Base-by-base conservation (phyloP, 305 asterid genomes). In the Solanum chacoense region DNA sequence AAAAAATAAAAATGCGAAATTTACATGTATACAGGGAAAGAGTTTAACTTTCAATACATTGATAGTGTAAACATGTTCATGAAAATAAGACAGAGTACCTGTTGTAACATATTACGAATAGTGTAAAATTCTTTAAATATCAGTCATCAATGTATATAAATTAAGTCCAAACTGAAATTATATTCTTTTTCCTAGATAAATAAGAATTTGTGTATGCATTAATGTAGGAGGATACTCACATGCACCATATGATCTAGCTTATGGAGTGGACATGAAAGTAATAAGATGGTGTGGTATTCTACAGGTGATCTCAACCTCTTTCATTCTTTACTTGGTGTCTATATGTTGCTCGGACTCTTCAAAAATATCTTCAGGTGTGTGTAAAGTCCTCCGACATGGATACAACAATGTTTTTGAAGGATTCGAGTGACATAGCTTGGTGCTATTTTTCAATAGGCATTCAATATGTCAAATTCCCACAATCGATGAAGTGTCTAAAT, bases 201-300 rank as follows among this genome's bases (percentile, higher is more conserved):
- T 79, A 38, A 38, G 7, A 24, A 81, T 16, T 11, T 67, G 5
- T 29, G 20, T 2, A 28, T 81, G 72, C 2, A 31, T 55, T 63
- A 16, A 77, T 90, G 91, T 90, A 94, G 98, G 99, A 76, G 99
- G 98, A 22, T 96, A 95, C 85, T 95, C 99, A 75, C 98, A 96
- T 89, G 99, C 97, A 67, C 98, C 98, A 24, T 45, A 89, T 92
- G 92, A 92, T 3, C 90, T 95, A 50, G 38, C 84, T 28, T 96
- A 94, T 77, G 98, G 98, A 13, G 97, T 96, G 67, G 95, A 95
- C 90, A 93, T 95, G 95, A 96, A 95, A 90, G 29, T 71, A 13
- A 94, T 96, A 88, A 87, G 99, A 91, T 96, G 96, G 98, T 95
- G 90, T 77, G 99, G 98, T 85, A 96, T 96, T 88, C 94, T 96